phyloP scores from a whole-genome alignment of 169 alveolate species.

The Eimeria mitis region DNA sequence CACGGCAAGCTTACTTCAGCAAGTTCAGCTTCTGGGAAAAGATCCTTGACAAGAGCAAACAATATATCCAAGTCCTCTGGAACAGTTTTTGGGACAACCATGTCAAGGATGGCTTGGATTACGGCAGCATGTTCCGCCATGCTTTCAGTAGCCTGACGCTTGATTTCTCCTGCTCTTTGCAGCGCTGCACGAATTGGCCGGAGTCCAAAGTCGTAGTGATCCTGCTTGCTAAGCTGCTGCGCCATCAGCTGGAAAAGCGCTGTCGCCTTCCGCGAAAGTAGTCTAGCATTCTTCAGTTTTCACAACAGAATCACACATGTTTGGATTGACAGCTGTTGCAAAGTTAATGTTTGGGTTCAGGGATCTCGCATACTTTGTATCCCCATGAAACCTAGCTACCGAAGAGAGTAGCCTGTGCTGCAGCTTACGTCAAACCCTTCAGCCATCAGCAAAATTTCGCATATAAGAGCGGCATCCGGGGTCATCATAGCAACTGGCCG shows the following conservation, averaged over 20 bases:
- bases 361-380: background rate
- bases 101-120: constrained; percentile 88
- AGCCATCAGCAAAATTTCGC: constrained; percentile 98
- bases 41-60: constrained; percentile 94
- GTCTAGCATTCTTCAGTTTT: constrained; percentile 90
- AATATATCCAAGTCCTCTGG: constrained; percentile 94
- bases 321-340: background rate
- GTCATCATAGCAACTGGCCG: constrained; percentile 98
- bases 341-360: background rate
- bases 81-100: constrained; percentile 89
- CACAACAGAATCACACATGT: background rate
- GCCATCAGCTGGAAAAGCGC: constrained; percentile 95
- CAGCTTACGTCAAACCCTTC: constrained; percentile 94
- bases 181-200: constrained; percentile 97
- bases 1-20: constrained; percentile 85
- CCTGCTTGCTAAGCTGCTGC: constrained; percentile 95
- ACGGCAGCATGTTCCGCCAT: constrained; percentile 93
- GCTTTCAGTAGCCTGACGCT: constrained; percentile 94
- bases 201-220: constrained; percentile 98
- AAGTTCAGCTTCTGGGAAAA: constrained; percentile 94
- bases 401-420: constrained; percentile 67
- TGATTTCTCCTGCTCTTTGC: constrained; percentile 97
- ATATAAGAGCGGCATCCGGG: constrained; percentile 97
- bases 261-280: constrained; percentile 95
- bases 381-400: background rate